Evolutionary conservation across 208 protist genomes (phyloP), one percentile per base, ranked within the genome.

Genomic region (Acanthamoeba healyi): DNA sequence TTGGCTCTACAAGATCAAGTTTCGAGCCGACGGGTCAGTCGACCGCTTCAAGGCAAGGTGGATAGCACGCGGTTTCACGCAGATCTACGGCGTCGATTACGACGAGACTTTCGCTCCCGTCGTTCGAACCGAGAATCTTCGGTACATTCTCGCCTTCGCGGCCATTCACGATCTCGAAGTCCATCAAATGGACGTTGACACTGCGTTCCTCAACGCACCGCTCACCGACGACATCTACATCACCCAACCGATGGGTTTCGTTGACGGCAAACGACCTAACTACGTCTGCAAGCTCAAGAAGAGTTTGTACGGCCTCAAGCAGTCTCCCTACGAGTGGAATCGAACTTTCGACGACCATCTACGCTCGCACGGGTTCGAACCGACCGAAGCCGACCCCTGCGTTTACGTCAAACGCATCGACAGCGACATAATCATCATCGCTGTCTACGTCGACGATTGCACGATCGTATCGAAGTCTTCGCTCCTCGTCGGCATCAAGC

Each of bases 141-240:
- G 56, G 9, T 32, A 34, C 56, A 7, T 90, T 24, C 51, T 90
- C 24, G 82, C 82, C 51, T 67, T 65, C 19, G 82, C 56, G 7
- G 32, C 42, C 5, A 7, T 54, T 6, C 44, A 36, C 44, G 29
- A 84, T 29, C 26, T 84, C 5, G 44, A 84, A 40, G 26, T 84
- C n/a, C 74, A 84, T 40, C 82, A 90, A 29, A 90, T 90, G 87
- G 87, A 92, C 74, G 56, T 92, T 14, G 46, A 74, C 26, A 1
- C 12, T 0, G 40, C 86, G 34, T 92, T 67, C 29, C 63, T 67
- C 12, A 34, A 74, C 0, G 63, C 42, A 2, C 26, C 24, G 5
- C 49, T 92, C 0, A 40, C 42, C 24, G 42, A 77, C 0, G 40
- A 72, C 1, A 92, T 92, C 86, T 92, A 92, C 63, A n/a, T 92